Percentiles rank a stretch among this genome's conserved stretches.
Evolutionary conservation across 1,139 yeast species (phyloP).

Genomic region (Candida smagusa): DNA sequence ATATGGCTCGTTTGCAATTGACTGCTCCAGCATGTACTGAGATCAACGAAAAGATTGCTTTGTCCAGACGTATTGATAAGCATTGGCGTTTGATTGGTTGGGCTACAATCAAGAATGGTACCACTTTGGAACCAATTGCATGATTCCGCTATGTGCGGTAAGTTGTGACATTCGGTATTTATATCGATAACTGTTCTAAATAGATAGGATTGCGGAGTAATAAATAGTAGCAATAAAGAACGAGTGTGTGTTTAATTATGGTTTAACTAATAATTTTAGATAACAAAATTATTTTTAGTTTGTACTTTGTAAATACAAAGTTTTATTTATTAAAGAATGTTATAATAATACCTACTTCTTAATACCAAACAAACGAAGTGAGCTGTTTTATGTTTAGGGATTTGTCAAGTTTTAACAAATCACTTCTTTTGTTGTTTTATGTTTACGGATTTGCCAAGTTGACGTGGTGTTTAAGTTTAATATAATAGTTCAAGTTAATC

Average conservation of each 20-base stretch:
- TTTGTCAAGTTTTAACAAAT: too few species aligned
- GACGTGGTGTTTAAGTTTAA: too few species aligned
- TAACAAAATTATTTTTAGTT: too few species aligned
- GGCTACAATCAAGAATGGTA: constrained; percentile 98
- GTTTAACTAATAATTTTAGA: too few species aligned
- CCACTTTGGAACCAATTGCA: constrained; percentile 70
- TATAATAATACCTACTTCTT: too few species aligned
- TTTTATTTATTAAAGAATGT: too few species aligned
- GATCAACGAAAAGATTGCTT: constrained; percentile 95
- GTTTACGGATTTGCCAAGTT: too few species aligned
- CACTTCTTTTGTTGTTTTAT: too few species aligned
- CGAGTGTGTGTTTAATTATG: background rate
- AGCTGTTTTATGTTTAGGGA: too few species aligned
- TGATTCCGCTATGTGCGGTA: constrained; percentile 11
- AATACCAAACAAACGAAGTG: too few species aligned
- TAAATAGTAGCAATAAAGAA: background rate
- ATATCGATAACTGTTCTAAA: background rate
- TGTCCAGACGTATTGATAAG: constrained; percentile 98
- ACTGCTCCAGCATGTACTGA: constrained; percentile 99
- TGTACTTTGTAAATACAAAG: too few species aligned
- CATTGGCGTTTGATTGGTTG: constrained; percentile 99
- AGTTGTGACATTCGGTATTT: background rate
- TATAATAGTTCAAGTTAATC: too few species aligned
- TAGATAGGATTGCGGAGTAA: background rate
- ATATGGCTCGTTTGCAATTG: constrained; percentile 96